Conservation (phyloP, 106 monocot genomes). For the Xerophyta viscosa region DNA sequence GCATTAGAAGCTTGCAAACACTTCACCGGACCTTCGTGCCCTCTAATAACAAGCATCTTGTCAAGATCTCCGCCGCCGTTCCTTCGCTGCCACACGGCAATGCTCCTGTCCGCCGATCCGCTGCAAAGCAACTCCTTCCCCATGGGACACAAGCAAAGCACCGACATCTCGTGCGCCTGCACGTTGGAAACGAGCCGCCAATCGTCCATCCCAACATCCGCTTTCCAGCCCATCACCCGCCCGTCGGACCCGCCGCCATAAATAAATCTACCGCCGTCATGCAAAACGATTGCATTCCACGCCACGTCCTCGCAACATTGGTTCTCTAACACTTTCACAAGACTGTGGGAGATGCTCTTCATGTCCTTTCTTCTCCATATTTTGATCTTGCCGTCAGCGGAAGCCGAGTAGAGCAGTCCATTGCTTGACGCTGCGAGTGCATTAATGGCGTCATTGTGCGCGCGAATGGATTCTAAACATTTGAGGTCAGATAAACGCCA, state of each 20-base stretch:
- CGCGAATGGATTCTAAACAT: slow-evolving; percentile 65
- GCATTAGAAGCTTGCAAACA: slow-evolving; percentile 47
- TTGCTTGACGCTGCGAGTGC: slow-evolving; percentile 17
- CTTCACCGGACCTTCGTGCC: slow-evolving; percentile 71
- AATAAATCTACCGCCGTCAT: slow-evolving; percentile 21
- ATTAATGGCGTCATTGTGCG: slow-evolving; percentile 81
- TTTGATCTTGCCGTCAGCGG: slow-evolving; percentile 74
- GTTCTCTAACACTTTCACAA: slow-evolving; percentile 20
- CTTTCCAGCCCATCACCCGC: slow-evolving; percentile 37
- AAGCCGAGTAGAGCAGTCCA: slow-evolving; percentile 48
- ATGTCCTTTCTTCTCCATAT: slow-evolving; percentile 34
- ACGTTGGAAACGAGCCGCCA: slow-evolving; percentile 42
- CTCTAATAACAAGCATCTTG: slow-evolving; percentile 28
- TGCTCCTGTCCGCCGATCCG: slow-evolving; percentile 62
- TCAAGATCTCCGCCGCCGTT: slow-evolving; percentile 21
- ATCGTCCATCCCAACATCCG: background rate
- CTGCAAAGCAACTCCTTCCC: slow-evolving; percentile 43
- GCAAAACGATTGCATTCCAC: slow-evolving; percentile 47
- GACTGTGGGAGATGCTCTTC: slow-evolving; percentile 14
- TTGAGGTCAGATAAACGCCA: slow-evolving; percentile 52
- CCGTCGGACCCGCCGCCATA: slow-evolving; percentile 71
- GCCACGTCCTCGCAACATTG: slow-evolving; percentile 18
- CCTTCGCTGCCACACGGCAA: slow-evolving; percentile 48
- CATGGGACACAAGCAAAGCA: slow-evolving; percentile 41
- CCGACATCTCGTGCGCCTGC: slow-evolving; percentile 51